Evolutionary conservation across 371 early-diverging fungal genomes (phyloP), one percentile per base, ranked within the genome.

Genomic region (Mucor racemosus): DNA sequence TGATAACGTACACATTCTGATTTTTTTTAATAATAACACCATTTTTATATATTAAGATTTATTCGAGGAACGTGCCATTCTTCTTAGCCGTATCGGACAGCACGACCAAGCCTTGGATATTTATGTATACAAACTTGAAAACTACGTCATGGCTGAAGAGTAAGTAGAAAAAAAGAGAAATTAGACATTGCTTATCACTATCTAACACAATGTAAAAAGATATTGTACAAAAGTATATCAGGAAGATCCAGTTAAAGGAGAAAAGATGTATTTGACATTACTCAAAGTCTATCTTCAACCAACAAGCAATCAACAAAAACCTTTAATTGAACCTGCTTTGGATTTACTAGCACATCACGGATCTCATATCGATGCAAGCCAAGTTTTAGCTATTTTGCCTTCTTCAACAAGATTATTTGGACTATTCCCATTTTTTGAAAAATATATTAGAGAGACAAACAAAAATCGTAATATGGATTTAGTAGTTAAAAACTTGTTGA

Each of bases 91-190:
- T 42, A 86, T 98, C 62, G 90, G 91, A 14, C 90, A 92, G 64
- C 96, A 96, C 66, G 90, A 91, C 59, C 95, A 96, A 67, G 96
- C 96, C 1, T 76, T 98, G 35, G 77, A 84, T 58, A 89, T 97
- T 58, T 90, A 93, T 69, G 90, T 95, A 6, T 90, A 91, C 72
- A 89, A 90, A 63, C 84, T 96, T 17, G 76, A 84, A 17, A 88
- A 90, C 66, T 89, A 89, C 62, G 66, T 79, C 48, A 79, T 91
- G 62, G 97, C 96, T 15, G 93, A 95, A 78, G 88, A 91, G 83
- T 94, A 79, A 64, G 82, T 44, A 17, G 36, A 54, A 26, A 26
- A 26, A 46, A 54, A 66, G 34, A 61, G 41, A 64, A 58, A 35
- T 7, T 8, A 13, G 19, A 14, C 19, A 13, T 14, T 3, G 11